A percentile compares a stretch with the other conserved stretches of the same genome.
Evolutionary conservation across 2,329 filamentous ascomycete species (phyloP).

Genomic region (Rhynchosporium agropyri): DNA sequence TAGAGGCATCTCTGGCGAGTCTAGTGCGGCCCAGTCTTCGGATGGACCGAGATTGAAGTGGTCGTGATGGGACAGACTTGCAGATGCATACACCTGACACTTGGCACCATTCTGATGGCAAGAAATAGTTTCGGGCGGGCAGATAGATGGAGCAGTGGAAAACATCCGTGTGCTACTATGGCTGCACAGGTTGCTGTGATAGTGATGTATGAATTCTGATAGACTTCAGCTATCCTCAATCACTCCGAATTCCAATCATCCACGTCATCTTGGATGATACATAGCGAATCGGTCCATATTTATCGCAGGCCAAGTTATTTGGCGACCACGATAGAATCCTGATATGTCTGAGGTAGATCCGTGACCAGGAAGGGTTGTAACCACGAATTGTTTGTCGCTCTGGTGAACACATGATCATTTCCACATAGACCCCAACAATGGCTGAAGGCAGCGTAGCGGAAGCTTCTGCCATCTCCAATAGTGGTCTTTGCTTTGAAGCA

Average conservation of each 20-base stretch:
- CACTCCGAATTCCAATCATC: not conserved
- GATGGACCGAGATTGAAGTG: not conserved
- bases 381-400: not conserved
- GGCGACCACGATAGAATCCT: not conserved
- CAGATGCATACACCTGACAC: not conserved
- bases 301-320: not conserved
- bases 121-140: not conserved
- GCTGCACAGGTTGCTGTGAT: constrained; percentile 1
- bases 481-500: not conserved
- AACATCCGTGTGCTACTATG: not conserved
- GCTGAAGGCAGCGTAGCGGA: not conserved
- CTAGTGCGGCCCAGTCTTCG: not conserved
- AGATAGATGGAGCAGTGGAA: not conserved
- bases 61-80: not conserved
- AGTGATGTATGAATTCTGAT: constrained; percentile 3
- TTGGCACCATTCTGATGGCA: not conserved
- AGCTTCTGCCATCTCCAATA: not conserved
- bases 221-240: not conserved
- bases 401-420: not conserved
- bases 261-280: not conserved
- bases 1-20: not conserved
- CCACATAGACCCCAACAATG: not conserved
- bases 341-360: not conserved
- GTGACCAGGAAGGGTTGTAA: not conserved
- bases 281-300: not conserved